Evolutionary conservation across 768 basidiomycete species (phyloP).

Genomic region (Termitomyces bulborhizus): DNA sequence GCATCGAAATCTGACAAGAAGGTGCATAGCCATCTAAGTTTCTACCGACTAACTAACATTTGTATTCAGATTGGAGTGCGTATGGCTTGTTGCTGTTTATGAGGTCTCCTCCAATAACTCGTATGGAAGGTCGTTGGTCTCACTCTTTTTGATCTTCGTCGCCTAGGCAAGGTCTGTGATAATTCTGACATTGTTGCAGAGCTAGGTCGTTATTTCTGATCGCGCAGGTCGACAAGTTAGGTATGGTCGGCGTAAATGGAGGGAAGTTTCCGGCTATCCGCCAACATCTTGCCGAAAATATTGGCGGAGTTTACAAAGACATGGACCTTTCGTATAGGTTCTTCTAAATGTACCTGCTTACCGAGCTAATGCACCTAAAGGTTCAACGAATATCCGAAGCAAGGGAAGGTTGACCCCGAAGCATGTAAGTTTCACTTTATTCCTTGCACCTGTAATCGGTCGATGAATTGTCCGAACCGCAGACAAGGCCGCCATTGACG

Average conservation of each 20-base stretch:
- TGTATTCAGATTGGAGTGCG: conserved; percentile 61
- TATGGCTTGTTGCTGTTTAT: conserved; percentile 8
- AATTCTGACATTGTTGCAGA: not conserved
- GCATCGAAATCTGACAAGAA: conserved; percentile 95
- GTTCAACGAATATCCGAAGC: conserved; percentile 77
- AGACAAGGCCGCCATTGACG: conserved; percentile 82
- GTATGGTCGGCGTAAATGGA: conserved; percentile 89
- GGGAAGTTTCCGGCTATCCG: conserved; percentile 85
- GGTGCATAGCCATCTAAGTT: conserved; percentile 30
- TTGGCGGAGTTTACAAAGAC: conserved; percentile 77
- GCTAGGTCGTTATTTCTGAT: not conserved
- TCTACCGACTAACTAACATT: not conserved
- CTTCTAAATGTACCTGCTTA: not conserved
- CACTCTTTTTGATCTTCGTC: conserved; percentile 84
- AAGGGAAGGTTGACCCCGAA: conserved; percentile 61
- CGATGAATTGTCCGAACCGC: conserved; percentile 1
- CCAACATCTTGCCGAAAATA: conserved; percentile 75
- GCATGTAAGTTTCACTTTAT: conserved; percentile 55
- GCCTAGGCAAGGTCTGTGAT: conserved; percentile 61
- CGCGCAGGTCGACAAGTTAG: conserved; percentile 57
- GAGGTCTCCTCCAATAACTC: conserved; percentile 6
- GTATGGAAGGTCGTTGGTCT: conserved; percentile 71
- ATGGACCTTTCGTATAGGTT: conserved; percentile 71
- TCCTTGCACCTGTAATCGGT: not conserved
- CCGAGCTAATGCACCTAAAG: conserved; percentile 25